Evolutionary conservation across 1,284 basidiomycete species (phyloP), one percentile per base, ranked within the genome.

Genomic region (Ustilago nuda): DNA sequence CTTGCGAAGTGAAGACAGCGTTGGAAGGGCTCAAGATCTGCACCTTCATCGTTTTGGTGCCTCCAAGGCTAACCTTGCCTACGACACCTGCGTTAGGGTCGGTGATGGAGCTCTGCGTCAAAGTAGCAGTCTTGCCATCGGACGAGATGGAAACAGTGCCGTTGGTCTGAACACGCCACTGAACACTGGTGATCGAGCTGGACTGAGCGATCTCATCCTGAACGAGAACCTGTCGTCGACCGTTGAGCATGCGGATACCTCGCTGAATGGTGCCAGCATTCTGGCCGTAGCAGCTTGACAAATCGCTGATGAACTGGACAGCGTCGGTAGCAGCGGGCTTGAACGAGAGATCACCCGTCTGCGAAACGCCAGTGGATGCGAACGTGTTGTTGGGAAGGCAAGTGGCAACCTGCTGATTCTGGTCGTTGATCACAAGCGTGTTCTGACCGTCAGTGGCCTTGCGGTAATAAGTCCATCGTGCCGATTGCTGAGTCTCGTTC

Each of bases 361-460:
- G 97, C 0, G 84, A 83, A 1, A 92, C 92, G 53, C 89, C 90
- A 0, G 92, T 87, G 30, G 88, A 85, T 33, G 87, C 91, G 81
- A 90, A 90, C 52, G 86, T 87, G 39, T 89, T 88, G 27, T 88
- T 89, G 0, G 95, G 94, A 13, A 69, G 62, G 66, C 92, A 92
- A 39, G 85, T 85, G 55, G 33, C 46, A 50, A 97, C 91, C 70
- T 91, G 89, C 88, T 99, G 95, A 88, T 99, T 98, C 53, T 87
- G 84, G 75, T 89, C 87, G 86, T 91, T 90, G 79, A 98, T 89
- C 61, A 95, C 82, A 73, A 99, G 89, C 2, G 94, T 95, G 89
- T 99, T 99, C 88, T 99, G 97, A 13, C 96, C 96, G 87, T 95
- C 93, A 1, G 95, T 98, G 86, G 91, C 90, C 89, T 96, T 98